Evolutionary conservation across 202 grass and related monocot genomes (phyloP), one percentile per base, ranked within the genome.

Genomic region (Carex sylvatica): DNA sequence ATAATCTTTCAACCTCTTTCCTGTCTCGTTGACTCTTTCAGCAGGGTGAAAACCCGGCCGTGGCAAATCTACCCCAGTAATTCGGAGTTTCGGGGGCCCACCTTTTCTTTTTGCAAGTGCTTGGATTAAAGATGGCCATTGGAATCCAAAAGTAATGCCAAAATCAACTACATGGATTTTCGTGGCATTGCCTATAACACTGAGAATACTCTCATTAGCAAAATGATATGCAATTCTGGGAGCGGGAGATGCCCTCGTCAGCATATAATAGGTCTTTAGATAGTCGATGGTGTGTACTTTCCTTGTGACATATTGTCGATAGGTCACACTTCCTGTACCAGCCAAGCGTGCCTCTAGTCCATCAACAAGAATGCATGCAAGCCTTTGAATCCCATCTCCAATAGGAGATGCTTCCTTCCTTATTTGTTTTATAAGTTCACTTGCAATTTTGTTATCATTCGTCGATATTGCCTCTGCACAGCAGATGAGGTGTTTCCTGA

Each of bases 61-160:
- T 9, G 87, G 87, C 5, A 89, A 2, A 58, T 94, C 89, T 61
- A 94, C 65, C 33, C 92, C 92, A 26, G 92, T 91, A 22, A 94
- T 89, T 12, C 89, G 83, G 54, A 94, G 79, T 78, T 74, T 87
- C 20, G 80, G 89, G 10, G 85, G 74, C 3, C 87, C 85, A 42
- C 80, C 75, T 85, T 89, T 80, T 46, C 84, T 85, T 31, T 62
- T 80, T 28, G 85, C 69, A 0, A 94, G 70, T 26, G 76, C 55
- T 79, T 91, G 68, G 31, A 94, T 84, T n/a, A 91, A 58, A 47
- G 66, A 89, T 59, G 92, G 87, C 92, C 92, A 94, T 67, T 91
- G 92, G 56, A 91, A 94, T n/a, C 92, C 92, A 84, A 86, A 89
- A 79, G 54, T 83, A 70, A 94, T 86, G 36, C 92, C 92, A 84